Evolutionary conservation across 441 rosid species (phyloP).

Genomic region (Gossypium schwendimanii): DNA sequence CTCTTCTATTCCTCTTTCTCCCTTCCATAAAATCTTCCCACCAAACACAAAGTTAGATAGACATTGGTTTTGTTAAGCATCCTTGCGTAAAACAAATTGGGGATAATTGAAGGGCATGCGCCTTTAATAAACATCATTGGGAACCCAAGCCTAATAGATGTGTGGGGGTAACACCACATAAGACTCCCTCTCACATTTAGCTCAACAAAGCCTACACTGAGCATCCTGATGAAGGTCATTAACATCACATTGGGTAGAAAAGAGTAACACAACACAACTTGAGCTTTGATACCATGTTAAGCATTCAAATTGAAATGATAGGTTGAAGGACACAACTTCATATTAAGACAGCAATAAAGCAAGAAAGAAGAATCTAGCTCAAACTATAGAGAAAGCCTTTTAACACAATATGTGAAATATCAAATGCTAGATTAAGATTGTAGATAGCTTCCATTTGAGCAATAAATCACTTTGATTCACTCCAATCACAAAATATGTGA

Average conservation of each 20-base stretch:
- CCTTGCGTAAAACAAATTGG: no score
- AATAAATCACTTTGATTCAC: not conserved
- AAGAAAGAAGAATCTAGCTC: not conserved
- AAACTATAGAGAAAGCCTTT: not conserved
- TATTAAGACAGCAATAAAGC: not conserved
- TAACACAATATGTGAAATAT: not conserved
- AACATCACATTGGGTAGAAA: not conserved
- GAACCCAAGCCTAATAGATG: not conserved
- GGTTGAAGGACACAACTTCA: not conserved
- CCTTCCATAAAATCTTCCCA: not conserved
- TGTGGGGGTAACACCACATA: not conserved
- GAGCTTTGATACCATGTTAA: not conserved
- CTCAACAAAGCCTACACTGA: not conserved
- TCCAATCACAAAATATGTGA: not conserved
- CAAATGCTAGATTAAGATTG: not conserved
- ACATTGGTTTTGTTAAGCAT: not conserved
- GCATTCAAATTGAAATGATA: not conserved
- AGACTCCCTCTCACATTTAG: not conserved
- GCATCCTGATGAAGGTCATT: not conserved
- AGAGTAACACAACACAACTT: not conserved
- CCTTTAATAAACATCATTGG: no score
- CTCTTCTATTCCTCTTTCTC: not conserved
- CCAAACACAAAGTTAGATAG: not conserved
- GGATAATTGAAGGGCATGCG: no score
- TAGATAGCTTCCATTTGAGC: not conserved